Evolutionary conservation across 1,284 basidiomycete species (phyloP), one percentile per base, ranked within the genome.

Genomic region (Porogramme epimiltina): DNA sequence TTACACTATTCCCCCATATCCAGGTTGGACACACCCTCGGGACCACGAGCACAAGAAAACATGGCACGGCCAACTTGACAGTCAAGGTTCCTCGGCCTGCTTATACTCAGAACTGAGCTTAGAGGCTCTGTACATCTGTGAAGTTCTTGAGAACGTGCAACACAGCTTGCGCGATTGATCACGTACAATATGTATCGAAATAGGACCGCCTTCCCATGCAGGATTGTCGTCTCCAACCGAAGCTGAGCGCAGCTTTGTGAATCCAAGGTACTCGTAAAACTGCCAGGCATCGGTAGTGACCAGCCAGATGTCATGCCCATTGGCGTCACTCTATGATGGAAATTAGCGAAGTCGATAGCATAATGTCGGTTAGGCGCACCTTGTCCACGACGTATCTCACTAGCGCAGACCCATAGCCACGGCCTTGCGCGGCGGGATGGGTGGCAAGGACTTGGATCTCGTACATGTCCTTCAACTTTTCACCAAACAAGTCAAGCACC

Each of bases 241-340:
- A 8, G 24, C 42, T 13, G 9, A 28, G 3, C 46, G 46, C 11
- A 53, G 28, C 3, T 31, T 28, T 1, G 43, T 25, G 36, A 59
- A 59, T 0, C 58, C 52, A 11, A 56, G 47, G 1, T 4, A 9
- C 22, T 52, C 47, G 26, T 59, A 59, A 34, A 59, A 59, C 3
- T 20, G 15, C 8, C 41, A 42, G 2, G 57, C 54, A 13, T 45
- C 46, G 3, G 42, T 42, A 9, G 57, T 54, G 25, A 54, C n/a
- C n/a, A 59, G 36, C 57, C 54, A 54, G 6, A 50, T 43, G 34
- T 55, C 54, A 39, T 24, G 52, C 8, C 49, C 44, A 8, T 46
- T 39, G 23, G 23, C 43, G 23, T 51, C 49, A 25, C 39, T 41
- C 49, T 51, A n/a, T 6, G 10, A n/a, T 9, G 16, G 8, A 6